phyloP scores from a whole-genome alignment of 495 filamentous ascomycete genomes.

The Annulohypoxylon stygium region DNA sequence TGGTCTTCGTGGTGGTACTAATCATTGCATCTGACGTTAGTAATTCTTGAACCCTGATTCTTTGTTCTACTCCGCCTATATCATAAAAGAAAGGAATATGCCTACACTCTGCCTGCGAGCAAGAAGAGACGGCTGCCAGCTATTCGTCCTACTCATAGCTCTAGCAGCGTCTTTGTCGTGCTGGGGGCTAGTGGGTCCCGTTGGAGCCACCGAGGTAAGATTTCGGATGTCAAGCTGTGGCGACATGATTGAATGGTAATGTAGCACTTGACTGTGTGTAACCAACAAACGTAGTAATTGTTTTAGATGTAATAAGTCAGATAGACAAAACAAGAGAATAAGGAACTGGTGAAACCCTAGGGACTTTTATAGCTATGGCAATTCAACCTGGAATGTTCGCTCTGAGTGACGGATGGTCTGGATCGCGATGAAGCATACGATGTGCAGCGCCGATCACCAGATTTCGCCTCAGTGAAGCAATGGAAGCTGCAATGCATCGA shows the following conservation, averaged over 20 bases:
- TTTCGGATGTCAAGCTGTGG: slow-evolving; percentile 37
- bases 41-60: background rate
- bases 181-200: slow-evolving; percentile 39
- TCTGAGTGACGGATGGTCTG: slow-evolving; percentile 13
- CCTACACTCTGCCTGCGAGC: slow-evolving; percentile 56
- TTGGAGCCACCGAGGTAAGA: slow-evolving; percentile 24
- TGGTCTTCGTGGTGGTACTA: slow-evolving; percentile 61
- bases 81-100: background rate
- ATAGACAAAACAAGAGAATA: slow-evolving; percentile 8
- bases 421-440: slow-evolving; percentile 47
- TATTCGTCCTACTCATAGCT: slow-evolving; percentile 53
- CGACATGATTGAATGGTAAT: slow-evolving; percentile 25
- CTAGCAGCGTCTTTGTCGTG: slow-evolving; percentile 50
- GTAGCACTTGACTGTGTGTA: background rate
- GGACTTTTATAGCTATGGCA: slow-evolving; percentile 22
- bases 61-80: background rate
- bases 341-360: slow-evolving; percentile 13
- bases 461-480: slow-evolving; percentile 7
- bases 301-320: background rate
- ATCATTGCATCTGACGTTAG: slow-evolving; percentile 9
- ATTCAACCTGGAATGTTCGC: slow-evolving; percentile 24
- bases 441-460: slow-evolving; percentile 39
- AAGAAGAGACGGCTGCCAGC: slow-evolving; percentile 60
- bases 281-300: background rate
- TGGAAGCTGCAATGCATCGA: background rate